Conservation (phyloP, 2,329 filamentous ascomycete genomes). For the Epichloe hybrida region DNA sequence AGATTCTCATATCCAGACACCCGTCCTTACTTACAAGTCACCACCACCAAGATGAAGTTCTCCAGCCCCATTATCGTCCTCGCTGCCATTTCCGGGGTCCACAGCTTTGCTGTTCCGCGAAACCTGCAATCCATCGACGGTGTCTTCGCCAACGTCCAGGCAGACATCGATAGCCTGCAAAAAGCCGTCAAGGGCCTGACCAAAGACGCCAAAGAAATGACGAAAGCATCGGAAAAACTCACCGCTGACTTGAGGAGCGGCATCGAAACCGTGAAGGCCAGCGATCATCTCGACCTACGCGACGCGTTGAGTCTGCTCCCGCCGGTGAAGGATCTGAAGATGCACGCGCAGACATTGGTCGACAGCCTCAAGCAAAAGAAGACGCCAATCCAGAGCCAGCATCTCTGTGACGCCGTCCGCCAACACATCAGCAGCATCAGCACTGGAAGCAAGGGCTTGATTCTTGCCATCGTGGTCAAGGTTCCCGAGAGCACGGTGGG, state of each 20-base stretch:
- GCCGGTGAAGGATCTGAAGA: not conserved
- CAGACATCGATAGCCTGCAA: not conserved
- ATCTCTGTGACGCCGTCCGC: not conserved
- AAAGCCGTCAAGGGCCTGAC: not conserved
- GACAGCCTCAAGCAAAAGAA: not conserved
- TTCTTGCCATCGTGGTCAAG: not conserved
- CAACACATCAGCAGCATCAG: not conserved
- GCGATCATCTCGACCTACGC: fast-evolving
- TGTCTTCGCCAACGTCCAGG: conserved; percentile 1
- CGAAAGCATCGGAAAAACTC: not conserved
- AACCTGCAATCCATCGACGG: not conserved
- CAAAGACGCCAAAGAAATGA: not conserved
- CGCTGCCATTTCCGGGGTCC: not conserved
- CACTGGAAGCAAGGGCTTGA: not conserved
- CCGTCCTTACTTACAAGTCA: no score
- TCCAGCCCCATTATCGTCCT: not conserved
- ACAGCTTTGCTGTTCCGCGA: not conserved
- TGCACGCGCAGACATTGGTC: not conserved
- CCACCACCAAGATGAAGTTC: conserved; percentile 3
- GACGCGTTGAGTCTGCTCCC: not conserved
- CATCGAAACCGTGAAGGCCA: not conserved
- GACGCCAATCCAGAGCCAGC: not conserved
- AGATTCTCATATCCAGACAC: no score
- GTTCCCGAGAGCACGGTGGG: not conserved
- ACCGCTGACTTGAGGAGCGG: not conserved